A percentile compares a stretch with the other conserved stretches of the same genome.
Evolutionary conservation across 2,329 filamentous ascomycete genomes (phyloP).

Genomic region (Stachybotrys chartarum): DNA sequence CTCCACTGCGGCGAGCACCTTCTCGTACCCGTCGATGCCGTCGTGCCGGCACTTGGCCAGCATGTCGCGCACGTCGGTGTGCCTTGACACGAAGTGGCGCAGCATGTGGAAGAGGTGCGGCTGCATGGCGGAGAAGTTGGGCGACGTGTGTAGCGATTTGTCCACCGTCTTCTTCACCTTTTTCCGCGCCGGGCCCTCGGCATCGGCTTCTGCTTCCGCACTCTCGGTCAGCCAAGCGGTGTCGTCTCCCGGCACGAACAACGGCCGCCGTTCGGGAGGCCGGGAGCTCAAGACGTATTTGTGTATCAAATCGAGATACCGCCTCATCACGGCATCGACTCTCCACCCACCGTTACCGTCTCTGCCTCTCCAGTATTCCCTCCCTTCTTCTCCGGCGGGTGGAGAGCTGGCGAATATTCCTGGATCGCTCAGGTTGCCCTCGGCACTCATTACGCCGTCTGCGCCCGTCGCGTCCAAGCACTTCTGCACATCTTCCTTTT

Average conservation of each 20-base stretch:
- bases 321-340: slow-evolving; percentile 77
- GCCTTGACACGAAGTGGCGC: slow-evolving; percentile 68
- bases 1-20: slow-evolving; percentile 70
- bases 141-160: slow-evolving; percentile 33
- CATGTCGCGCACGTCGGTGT: slow-evolving; percentile 81
- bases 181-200: slow-evolving; percentile 44
- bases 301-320: slow-evolving; percentile 89
- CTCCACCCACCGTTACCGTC: slow-evolving; percentile 80
- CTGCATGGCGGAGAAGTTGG: slow-evolving; percentile 75
- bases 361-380: slow-evolving; percentile 80
- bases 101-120: slow-evolving; percentile 90
- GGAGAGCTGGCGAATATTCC: slow-evolving; percentile 72
- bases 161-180: slow-evolving; percentile 36
- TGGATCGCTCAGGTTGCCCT: slow-evolving; percentile 90
- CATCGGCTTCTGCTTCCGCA: slow-evolving; percentile 20
- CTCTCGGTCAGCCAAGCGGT: slow-evolving; percentile 34
- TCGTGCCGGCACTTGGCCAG: slow-evolving; percentile 62
- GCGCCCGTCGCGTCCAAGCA: slow-evolving; percentile 81
- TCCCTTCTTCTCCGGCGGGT: slow-evolving; percentile 53
- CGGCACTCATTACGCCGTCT: slow-evolving; percentile 92
- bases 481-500: slow-evolving; percentile 65
- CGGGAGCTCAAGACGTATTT: slow-evolving; percentile 61
- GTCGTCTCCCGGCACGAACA: slow-evolving; percentile 63
- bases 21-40: slow-evolving; percentile 71
- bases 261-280: slow-evolving; percentile 59